Percentiles rank a stretch among this genome's conserved stretches.
phyloP scores from a whole-genome alignment of 2,329 filamentous ascomycete species.

The Volutella citrinella region DNA sequence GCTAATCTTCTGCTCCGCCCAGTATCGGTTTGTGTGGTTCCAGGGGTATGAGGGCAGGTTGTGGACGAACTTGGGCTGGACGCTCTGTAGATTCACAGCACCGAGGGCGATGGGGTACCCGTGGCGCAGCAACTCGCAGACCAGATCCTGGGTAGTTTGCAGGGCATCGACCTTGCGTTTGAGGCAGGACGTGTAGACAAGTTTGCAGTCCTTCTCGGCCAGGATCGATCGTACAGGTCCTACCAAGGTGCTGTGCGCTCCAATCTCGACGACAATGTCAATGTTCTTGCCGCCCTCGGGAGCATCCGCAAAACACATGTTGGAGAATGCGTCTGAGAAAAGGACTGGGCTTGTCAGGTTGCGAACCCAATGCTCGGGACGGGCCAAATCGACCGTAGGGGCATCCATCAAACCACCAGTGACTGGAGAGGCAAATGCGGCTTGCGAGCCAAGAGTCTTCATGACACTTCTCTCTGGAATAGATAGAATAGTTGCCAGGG shows the following conservation, averaged over 20 bases:
- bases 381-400: too few relatives aligned
- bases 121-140: neutral
- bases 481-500: too few relatives aligned
- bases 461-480: too few relatives aligned
- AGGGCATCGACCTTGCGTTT: neutral
- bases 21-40: neutral
- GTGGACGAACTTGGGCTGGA: neutral
- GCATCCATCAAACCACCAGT: too few relatives aligned
- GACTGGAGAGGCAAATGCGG: too few relatives aligned
- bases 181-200: neutral
- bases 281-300: too few relatives aligned
- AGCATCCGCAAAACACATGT: too few relatives aligned
- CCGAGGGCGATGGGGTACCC: too few relatives aligned
- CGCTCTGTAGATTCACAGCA: too few relatives aligned
- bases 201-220: neutral
- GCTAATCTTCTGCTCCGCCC: neutral
- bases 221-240: neutral
- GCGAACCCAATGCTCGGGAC: neutral
- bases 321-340: neutral
- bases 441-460: too few relatives aligned
- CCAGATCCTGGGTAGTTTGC: neutral
- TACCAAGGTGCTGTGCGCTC: neutral
- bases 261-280: neutral
- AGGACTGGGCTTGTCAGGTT: neutral
- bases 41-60: neutral